Percentiles rank a stretch among this genome's conserved stretches.
These are phyloP conservation scores for Coemansia sp. DNA, from an alignment of 192 early-diverging fungal species.

Conservation along the genomic window DNA sequence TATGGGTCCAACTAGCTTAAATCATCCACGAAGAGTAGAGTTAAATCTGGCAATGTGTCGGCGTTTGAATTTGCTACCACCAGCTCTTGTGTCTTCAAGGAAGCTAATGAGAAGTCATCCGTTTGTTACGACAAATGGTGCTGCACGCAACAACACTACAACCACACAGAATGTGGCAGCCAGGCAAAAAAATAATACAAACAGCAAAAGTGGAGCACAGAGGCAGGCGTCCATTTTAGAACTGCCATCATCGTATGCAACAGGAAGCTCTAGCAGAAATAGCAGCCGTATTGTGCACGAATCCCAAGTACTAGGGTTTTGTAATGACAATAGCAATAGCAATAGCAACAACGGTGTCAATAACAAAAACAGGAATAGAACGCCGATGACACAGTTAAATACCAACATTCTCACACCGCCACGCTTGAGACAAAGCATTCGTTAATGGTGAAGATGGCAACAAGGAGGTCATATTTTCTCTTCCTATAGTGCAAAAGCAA, in stretches of 20 bases:
- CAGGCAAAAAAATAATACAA: not conserved
- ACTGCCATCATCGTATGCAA: not conserved
- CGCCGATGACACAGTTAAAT: not conserved
- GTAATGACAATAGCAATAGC: too few relatives aligned
- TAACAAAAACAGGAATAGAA: not conserved
- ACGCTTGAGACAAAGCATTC: constrained; percentile 22
- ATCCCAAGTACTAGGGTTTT: not conserved
- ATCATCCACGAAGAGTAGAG: not conserved
- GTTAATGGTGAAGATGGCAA: constrained; percentile 5
- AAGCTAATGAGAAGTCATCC: not conserved
- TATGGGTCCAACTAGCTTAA: not conserved
- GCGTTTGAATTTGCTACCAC: not conserved
- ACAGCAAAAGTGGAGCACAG: not conserved
- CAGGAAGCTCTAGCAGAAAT: not conserved
- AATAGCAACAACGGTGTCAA: not conserved
- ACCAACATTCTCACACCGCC: constrained; percentile 27
- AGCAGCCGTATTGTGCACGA: not conserved
- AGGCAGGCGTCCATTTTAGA: not conserved
- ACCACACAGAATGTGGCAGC: not conserved
- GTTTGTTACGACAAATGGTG: not conserved
- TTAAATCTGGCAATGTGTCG: not conserved
- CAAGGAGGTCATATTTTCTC: not conserved
- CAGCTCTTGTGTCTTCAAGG: not conserved
- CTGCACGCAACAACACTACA: not conserved
- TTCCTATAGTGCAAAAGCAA: too few relatives aligned